Base-by-base conservation (phyloP, 148 eudicot genomes). In the Mesembryanthemum crystallinum region DNA sequence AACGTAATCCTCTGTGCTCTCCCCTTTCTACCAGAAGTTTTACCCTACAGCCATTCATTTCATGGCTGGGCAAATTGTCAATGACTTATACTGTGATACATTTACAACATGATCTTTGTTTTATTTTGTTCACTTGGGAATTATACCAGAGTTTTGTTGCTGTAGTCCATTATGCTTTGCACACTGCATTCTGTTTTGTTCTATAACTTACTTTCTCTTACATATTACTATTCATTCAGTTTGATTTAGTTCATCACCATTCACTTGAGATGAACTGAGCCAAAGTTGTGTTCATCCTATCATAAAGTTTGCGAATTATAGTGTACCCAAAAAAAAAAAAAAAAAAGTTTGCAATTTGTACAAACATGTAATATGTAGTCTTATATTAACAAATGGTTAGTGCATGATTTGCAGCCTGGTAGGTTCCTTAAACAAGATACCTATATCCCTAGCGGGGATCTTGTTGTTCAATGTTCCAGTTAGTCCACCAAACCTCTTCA, bases 371-470 rank as follows among this genome's bases (percentile, higher is more conserved):
- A 17, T 6, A 3, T 52, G 20, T 67, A 55, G 18, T 21, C 24
- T 47, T n/a, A 28, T 70, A 8, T 20, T 62, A 23, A n/a, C 58
- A n/a, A 30, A 24, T 54, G 52, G 37, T 15, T 45, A 45, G 35
- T 73, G 75, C 30, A 64, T 75, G 37, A 42, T 67, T 45, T 80
- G 63, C 87, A 91, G 97, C 79, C 80, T 91, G 77, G 89, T 89
- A 57, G 97, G 97, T 49, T 91, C 97, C 68, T 80, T 89, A 69
- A 91, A 91, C 84, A 89, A 89, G 83, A 89, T 92, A 79, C 97
- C 97, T 11, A 79, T 90, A 76, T 92, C 97, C 27, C 61, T 92
- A 58, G 89, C 91, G 71, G 94, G 97, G 63, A 17, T 92, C 64
- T 21, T 88, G 63, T 27, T 92, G 76, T 92, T 92, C 85, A 88